A percentile compares a stretch with the other conserved stretches of the same genome.
These are phyloP conservation scores for Penicillium cosmopolitanum DNA, from an alignment of 495 filamentous ascomycete genomes.

Conservation along the genomic window DNA sequence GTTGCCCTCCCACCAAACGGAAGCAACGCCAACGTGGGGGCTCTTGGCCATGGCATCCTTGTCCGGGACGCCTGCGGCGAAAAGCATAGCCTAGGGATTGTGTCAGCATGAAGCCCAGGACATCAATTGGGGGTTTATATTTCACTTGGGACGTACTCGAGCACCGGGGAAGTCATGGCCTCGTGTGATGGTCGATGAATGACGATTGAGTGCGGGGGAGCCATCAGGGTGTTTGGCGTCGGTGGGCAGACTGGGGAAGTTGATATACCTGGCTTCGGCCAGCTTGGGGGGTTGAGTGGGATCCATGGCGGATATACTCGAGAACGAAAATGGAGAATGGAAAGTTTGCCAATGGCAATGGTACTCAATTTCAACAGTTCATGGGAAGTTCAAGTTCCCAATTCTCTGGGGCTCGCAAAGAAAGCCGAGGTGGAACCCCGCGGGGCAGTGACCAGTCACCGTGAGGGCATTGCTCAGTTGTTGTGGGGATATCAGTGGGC, in stretches of 20 bases:
- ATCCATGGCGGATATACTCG: slow-evolving; percentile 25
- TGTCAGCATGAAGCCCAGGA: slow-evolving; percentile 5
- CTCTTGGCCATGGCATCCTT: slow-evolving; percentile 84
- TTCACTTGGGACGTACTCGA: slow-evolving; percentile 56
- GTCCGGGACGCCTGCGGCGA: slow-evolving; percentile 87
- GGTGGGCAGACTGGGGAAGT: slow-evolving; percentile 62
- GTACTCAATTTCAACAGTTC: background rate
- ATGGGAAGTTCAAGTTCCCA: background rate
- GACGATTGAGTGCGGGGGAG: slow-evolving; percentile 67
- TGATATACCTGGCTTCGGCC: slow-evolving; percentile 59
- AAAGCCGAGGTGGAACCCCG: slow-evolving; percentile 32
- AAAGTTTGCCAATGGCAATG: background rate
- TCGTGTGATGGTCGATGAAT: slow-evolving; percentile 71
- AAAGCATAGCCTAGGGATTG: slow-evolving; percentile 80
- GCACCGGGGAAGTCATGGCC: slow-evolving; percentile 94
- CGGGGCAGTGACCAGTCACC: slow-evolving; percentile 23
- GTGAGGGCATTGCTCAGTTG: slow-evolving; percentile 22
- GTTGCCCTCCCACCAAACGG: slow-evolving; percentile 99
- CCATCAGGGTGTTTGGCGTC: slow-evolving; percentile 62
- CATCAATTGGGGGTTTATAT: background rate
- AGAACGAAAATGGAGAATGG: slow-evolving; percentile 2
- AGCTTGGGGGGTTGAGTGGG: slow-evolving; percentile 25
- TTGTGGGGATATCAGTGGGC: slow-evolving; percentile 15
- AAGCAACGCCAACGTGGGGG: slow-evolving; percentile 87
- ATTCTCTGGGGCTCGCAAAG: slow-evolving; percentile 19